These are phyloP conservation scores for Amborella trichopoda DNA, from an alignment of 164 flowering plant genomes.

Conservation along the genomic window DNA sequence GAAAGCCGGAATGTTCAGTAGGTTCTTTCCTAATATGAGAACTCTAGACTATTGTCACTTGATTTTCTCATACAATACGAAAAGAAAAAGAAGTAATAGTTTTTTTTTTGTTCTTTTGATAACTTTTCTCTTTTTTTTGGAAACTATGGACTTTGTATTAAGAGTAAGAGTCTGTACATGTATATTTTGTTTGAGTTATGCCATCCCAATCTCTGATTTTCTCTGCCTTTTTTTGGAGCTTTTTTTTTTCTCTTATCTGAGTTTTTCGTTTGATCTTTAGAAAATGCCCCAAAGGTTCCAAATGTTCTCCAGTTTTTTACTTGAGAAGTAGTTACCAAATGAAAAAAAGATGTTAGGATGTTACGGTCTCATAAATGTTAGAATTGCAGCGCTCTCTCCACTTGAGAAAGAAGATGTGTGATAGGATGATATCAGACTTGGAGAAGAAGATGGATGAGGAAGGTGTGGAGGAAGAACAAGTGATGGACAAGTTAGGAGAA, in stretches of 20 bases:
- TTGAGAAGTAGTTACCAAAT: too few species aligned
- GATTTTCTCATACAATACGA: neutral
- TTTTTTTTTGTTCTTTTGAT: neutral
- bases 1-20: neutral
- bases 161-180: neutral
- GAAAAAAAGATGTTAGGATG: too few species aligned
- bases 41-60: neutral
- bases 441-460: constrained; percentile 45
- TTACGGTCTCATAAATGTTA: too few species aligned
- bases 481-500: constrained; percentile 35
- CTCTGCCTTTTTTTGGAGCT: neutral
- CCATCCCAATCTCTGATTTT: neutral
- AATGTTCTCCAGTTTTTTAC: neutral
- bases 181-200: neutral
- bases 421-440: constrained; percentile 49
- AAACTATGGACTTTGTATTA: neutral
- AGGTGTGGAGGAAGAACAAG: constrained; percentile 26
- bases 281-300: neutral
- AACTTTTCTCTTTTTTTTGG: neutral
- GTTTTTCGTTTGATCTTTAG: neutral
- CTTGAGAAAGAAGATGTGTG: constrained; percentile 40
- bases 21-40: too few species aligned
- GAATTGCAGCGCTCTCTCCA: constrained; percentile 51
- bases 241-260: neutral
- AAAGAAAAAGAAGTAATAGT: neutral